Conservation (phyloP, 257 asterid genomes). For the Penstemon newberryi region DNA sequence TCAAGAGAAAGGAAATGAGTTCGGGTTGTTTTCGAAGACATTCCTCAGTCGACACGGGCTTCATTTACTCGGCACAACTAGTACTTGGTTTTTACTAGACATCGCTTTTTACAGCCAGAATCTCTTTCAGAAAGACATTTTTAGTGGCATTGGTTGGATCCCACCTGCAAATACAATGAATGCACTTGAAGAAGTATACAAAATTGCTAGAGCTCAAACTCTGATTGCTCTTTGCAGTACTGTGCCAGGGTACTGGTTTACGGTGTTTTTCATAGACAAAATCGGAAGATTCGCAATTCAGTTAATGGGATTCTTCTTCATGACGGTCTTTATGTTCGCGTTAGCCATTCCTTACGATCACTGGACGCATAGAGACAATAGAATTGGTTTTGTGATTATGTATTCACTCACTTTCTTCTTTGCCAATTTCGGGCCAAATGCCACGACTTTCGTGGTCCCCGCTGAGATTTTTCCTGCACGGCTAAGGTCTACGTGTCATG, state of each 20-base stretch:
- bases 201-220: conserved; percentile 43
- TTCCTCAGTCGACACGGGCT: conserved; percentile 45
- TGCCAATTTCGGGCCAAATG: conserved; percentile 49
- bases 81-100: conserved; percentile 45
- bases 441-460: conserved; percentile 48
- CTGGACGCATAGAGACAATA: conserved; percentile 34
- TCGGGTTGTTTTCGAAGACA: conserved; percentile 33
- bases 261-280: conserved; percentile 41
- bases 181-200: conserved; percentile 40
- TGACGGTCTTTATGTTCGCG: conserved; percentile 56
- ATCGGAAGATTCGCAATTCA: conserved; percentile 46
- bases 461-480: conserved; percentile 51
- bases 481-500: conserved; percentile 49
- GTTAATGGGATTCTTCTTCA: conserved; percentile 52
- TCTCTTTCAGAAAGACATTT: conserved; percentile 49
- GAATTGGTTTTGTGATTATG: conserved; percentile 43
- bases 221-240: conserved; percentile 49
- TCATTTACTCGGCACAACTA: conserved; percentile 42
- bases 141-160: conserved; percentile 42
- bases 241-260: conserved; percentile 57
- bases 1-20: conserved; percentile 6
- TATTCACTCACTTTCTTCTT: conserved; percentile 49
- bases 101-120: conserved; percentile 48
- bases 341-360: conserved; percentile 46
- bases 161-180: conserved; percentile 39